Conservation (phyloP, 2,329 filamentous ascomycete species). For the Pseudogymnoascus sp. region DNA sequence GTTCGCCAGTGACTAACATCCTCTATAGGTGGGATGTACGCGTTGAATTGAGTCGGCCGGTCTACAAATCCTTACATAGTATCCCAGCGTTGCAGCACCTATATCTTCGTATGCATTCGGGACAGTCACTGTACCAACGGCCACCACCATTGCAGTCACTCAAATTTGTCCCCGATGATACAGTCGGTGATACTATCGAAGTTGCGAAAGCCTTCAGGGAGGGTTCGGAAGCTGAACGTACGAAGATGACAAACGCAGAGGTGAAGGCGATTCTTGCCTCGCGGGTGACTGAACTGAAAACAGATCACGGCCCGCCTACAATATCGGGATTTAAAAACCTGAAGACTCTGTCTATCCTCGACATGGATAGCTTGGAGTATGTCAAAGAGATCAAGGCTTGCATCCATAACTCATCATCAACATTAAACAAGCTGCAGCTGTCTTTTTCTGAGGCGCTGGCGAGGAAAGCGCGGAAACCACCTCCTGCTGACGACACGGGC, state of each 20-base stretch:
- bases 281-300: not conserved
- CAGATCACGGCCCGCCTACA: slow-evolving; percentile 38
- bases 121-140: slow-evolving; percentile 44
- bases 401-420: slow-evolving; percentile 44
- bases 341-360: slow-evolving; percentile 44
- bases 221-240: not conserved
- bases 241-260: not conserved
- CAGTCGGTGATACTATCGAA: not conserved
- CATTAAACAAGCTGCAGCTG: slow-evolving; percentile 45
- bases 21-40: slow-evolving; percentile 51
- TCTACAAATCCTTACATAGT: slow-evolving; percentile 48
- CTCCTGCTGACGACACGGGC: slow-evolving; percentile 31
- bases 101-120: slow-evolving; percentile 50
- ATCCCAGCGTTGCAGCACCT: slow-evolving; percentile 44
- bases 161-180: not conserved
- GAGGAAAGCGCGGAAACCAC: slow-evolving; percentile 36
- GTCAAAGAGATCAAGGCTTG: slow-evolving; percentile 47
- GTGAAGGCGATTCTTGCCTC: not conserved
- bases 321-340: slow-evolving; percentile 49
- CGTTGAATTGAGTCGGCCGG: slow-evolving; percentile 49
- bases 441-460: slow-evolving; percentile 50
- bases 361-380: slow-evolving; percentile 51
- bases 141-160: slow-evolving; percentile 35
- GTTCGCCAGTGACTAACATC: not conserved
- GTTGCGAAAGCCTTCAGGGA: not conserved